phyloP scores from a whole-genome alignment of 139 green algal genomes.

The Astrephomene gubernaculifera region DNA sequence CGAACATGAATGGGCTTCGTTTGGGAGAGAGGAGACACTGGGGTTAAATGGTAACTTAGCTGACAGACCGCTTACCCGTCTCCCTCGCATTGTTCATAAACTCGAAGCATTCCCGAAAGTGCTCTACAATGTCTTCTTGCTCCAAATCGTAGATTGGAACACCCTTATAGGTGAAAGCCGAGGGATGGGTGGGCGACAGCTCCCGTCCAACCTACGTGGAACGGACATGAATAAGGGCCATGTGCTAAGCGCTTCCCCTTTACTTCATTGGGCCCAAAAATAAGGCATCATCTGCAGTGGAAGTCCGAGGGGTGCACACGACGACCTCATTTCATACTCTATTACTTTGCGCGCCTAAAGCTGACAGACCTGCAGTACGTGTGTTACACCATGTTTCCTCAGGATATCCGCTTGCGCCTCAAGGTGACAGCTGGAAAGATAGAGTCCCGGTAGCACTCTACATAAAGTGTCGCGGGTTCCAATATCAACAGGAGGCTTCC shows the following conservation, averaged over 20 bases:
- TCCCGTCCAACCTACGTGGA: slow-evolving; percentile 43
- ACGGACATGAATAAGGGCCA: not conserved
- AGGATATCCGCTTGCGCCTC: slow-evolving; percentile 19
- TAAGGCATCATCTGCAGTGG: too few species aligned
- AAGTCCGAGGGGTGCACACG: too few species aligned
- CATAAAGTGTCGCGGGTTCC: not conserved
- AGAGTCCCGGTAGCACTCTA: not conserved
- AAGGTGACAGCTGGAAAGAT: slow-evolving; percentile 21
- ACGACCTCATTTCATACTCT: not conserved
- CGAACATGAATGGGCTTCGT: too few species aligned
- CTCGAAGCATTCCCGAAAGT: slow-evolving; percentile 48
- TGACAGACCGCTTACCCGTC: not conserved
- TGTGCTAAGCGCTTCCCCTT: not conserved
- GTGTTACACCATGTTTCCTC: slow-evolving; percentile 33
- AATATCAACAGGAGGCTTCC: not conserved
- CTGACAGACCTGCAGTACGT: slow-evolving; percentile 46
- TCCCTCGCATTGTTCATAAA: slow-evolving; percentile 50
- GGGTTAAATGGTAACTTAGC: not conserved
- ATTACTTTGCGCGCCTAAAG: not conserved
- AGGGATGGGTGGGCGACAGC: slow-evolving; percentile 39
- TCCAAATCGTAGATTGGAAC: slow-evolving; percentile 45
- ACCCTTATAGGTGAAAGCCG: slow-evolving; percentile 45
- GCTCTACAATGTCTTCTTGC: slow-evolving; percentile 49
- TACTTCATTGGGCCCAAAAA: too few species aligned
- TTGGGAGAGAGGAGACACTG: not conserved